A percentile compares a stretch with the other conserved stretches of the same genome.
phyloP scores from a whole-genome alignment of 305 asterid genomes.

The Ajuga reptans region DNA sequence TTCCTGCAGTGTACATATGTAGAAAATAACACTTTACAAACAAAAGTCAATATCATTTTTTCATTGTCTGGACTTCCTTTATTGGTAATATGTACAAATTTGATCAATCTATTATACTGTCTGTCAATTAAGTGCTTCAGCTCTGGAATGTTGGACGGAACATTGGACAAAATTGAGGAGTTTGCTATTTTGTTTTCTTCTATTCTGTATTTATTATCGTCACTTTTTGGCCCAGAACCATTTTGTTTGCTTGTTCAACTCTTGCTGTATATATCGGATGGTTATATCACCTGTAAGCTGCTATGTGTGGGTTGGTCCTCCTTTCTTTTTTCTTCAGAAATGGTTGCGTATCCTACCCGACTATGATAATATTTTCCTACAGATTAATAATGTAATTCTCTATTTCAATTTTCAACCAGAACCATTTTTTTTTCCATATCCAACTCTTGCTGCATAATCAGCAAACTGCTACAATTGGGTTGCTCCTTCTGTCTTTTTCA shows the following conservation, averaged over 20 bases:
- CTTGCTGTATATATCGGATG: slow-evolving; percentile 35
- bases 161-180: slow-evolving; percentile 30
- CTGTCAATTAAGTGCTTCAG: slow-evolving; percentile 24
- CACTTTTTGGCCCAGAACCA: slow-evolving; percentile 50
- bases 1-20: slow-evolving; percentile 15
- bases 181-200: slow-evolving; percentile 52
- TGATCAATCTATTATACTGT: slow-evolving; percentile 2
- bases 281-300: slow-evolving; percentile 7
- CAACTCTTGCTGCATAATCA: slow-evolving; percentile 31
- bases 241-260: slow-evolving; percentile 48
- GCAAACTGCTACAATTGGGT: slow-evolving; percentile 15
- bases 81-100: neutral
- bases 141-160: slow-evolving; percentile 38
- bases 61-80: slow-evolving; percentile 16
- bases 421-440: slow-evolving; percentile 39
- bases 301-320: neutral
- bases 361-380: neutral
- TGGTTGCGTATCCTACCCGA: neutral
- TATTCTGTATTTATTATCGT: slow-evolving; percentile 41
- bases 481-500: slow-evolving; percentile 15
- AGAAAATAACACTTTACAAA: slow-evolving; percentile 1
- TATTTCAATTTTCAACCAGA: slow-evolving; percentile 38
- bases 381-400: slow-evolving; percentile 1
- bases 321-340: neutral
- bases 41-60: slow-evolving; percentile 5